Evolutionary conservation across 306 rosid species (phyloP), one percentile per base, ranked within the genome.

Genomic region (Rubus idaeus): DNA sequence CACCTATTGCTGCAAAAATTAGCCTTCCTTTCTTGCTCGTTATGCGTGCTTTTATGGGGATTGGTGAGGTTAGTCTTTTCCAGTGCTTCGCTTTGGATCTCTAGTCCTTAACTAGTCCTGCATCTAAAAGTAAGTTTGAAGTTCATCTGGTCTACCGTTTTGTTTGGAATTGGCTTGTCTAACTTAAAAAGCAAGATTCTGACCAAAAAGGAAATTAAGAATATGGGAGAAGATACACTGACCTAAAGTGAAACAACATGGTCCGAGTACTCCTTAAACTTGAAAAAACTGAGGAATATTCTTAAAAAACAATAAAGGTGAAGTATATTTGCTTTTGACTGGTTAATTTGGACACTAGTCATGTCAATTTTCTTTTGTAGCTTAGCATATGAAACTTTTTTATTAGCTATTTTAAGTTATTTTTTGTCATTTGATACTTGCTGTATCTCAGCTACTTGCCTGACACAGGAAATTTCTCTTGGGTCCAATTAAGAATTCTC

Each of bases 1-100:
- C 97, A 5, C 98, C 98, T 63, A 89, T 94, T 77, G 98, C 97
- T 42, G 97, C 96, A 82, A 90, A 20, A 88, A 69, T 91, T 17
- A 93, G 98, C 84, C 94, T 94, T 42, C 98, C 97, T 16, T 94
- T 82, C 76, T 78, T 94, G 83, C 97, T 94, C 80, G 73, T 88
- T 41, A 85, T 86, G 97, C 96, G 97, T 51, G 97, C 98, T 66
- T 91, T 94, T 70, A 94, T 94, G 97, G 97, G 94, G 67, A 89
- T 94, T 68, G 97, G 97, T 17, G 98, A 94, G 98, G 98, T 94
- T 79, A 77, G 94, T 79, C 78, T 62, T 51, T 82, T 88, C 83
- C 64, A 46, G 52, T 56, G 68, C 63, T 63, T 75, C 45, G 75
- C 61, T 57, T 39, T 57, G 44, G 47, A 76, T 60, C 49, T 77